These are phyloP conservation scores for Allomyces javanicus DNA, from an alignment of 192 early-diverging fungal species.

Conservation along the genomic window DNA sequence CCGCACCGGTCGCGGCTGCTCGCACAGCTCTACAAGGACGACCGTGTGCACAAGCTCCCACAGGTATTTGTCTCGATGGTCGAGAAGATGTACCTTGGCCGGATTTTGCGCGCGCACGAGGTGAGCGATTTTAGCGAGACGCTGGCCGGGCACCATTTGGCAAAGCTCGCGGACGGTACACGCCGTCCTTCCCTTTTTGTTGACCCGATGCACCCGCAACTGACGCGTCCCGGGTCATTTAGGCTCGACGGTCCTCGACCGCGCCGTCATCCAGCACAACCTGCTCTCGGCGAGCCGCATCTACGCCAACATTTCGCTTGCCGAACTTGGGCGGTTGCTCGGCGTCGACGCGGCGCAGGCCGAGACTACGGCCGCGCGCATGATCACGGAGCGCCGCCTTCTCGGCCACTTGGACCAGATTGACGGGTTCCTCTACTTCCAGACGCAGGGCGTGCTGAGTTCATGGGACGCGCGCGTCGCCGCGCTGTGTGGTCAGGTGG, in stretches of 20 bases:
- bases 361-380: slow-evolving; percentile 60
- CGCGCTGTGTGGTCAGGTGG: slow-evolving; percentile 33
- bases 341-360: slow-evolving; percentile 60
- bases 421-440: slow-evolving; percentile 65
- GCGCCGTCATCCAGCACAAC: slow-evolving; percentile 92
- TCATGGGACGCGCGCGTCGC: slow-evolving; percentile 37
- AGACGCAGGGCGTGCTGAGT: slow-evolving; percentile 17
- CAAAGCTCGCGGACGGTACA: slow-evolving; percentile 36
- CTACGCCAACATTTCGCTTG: slow-evolving; percentile 82
- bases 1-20: slow-evolving; percentile 70
- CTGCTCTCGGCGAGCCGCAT: slow-evolving; percentile 65
- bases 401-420: slow-evolving; percentile 83
- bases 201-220: background rate
- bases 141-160: slow-evolving; percentile 59
- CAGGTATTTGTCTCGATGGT: slow-evolving; percentile 41
- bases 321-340: slow-evolving; percentile 58
- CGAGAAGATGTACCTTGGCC: slow-evolving; percentile 87
- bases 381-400: slow-evolving; percentile 83
- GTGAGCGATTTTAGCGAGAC: slow-evolving; percentile 55
- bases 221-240: too few relatives aligned
- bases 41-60: slow-evolving; percentile 58
- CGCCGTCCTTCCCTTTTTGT: background rate
- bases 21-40: slow-evolving; percentile 78
- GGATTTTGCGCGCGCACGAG: slow-evolving; percentile 56
- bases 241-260: slow-evolving; percentile 61